Percentiles rank a stretch among this genome's conserved stretches.
Evolutionary conservation across 2,329 filamentous ascomycete genomes (phyloP).

Genomic region (Fusarium sp.): DNA sequence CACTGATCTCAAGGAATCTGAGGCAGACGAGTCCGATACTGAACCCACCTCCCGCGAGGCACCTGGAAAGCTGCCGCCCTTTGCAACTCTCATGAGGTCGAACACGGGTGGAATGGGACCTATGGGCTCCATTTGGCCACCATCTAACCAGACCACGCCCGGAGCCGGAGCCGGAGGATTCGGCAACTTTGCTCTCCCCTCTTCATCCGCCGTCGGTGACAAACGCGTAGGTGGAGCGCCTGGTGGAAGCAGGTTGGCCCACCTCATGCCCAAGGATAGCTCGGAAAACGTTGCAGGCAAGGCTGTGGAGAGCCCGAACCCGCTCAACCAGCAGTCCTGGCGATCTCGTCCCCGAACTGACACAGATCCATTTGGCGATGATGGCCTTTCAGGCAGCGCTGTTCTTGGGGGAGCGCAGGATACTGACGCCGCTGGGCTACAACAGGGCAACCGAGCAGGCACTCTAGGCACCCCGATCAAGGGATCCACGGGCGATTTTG

Average conservation of each 20-base stretch:
- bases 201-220: slow-evolving; percentile 69
- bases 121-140: slow-evolving; percentile 58
- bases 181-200: slow-evolving; percentile 83
- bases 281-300: slow-evolving; percentile 71
- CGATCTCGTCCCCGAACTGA: slow-evolving; percentile 74
- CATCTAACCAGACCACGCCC: slow-evolving; percentile 68
- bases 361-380: slow-evolving; percentile 81
- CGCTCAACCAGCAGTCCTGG: slow-evolving; percentile 62
- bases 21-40: slow-evolving; percentile 64
- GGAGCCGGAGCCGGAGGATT: slow-evolving; percentile 83
- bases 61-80: slow-evolving; percentile 50
- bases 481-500: slow-evolving; percentile 68
- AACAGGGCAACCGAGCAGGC: slow-evolving; percentile 51
- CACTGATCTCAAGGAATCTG: slow-evolving; percentile 65
- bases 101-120: slow-evolving; percentile 64
- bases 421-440: slow-evolving; percentile 58
- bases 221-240: slow-evolving; percentile 79
- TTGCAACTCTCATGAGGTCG: slow-evolving; percentile 64
- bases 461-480: slow-evolving; percentile 67
- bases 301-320: slow-evolving; percentile 60
- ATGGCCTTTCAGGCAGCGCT: slow-evolving; percentile 74
- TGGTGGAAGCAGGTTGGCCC: slow-evolving; percentile 87
- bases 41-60: slow-evolving; percentile 47
- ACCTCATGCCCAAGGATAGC: slow-evolving; percentile 83
- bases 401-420: slow-evolving; percentile 82